phyloP scores from a whole-genome alignment of 2,329 filamentous ascomycete genomes.

The Shiraia bambusicola region DNA sequence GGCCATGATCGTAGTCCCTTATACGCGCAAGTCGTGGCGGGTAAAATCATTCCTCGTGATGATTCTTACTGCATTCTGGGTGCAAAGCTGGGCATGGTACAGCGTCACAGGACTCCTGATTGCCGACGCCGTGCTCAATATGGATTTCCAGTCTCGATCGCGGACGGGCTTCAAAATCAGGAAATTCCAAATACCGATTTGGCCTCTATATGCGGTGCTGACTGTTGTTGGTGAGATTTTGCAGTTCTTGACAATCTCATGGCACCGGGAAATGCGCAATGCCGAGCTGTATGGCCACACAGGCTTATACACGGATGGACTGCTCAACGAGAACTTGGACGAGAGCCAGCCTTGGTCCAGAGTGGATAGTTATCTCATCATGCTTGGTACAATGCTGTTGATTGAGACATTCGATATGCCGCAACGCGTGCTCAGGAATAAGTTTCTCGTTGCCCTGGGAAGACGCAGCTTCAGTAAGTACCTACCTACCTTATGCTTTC shows the following conservation, averaged over 20 bases:
- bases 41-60: conserved; percentile 39
- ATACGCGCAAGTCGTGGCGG: conserved; percentile 42
- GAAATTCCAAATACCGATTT: not conserved
- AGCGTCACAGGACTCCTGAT: conserved; percentile 50
- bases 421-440: conserved; percentile 37
- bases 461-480: conserved; percentile 44
- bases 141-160: conserved; percentile 34
- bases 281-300: conserved; percentile 41
- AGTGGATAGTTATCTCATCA: conserved; percentile 45
- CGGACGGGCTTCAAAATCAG: conserved; percentile 2
- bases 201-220: conserved; percentile 11
- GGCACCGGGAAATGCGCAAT: conserved; percentile 32
- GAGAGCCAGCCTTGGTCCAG: conserved; percentile 36
- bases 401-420: conserved; percentile 41
- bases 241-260: conserved; percentile 44
- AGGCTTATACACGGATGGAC: conserved; percentile 40
- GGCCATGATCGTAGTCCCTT: conserved; percentile 48
- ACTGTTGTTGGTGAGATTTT: conserved; percentile 39
- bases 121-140: conserved; percentile 42
- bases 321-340: conserved; percentile 37
- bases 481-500: too few species aligned
- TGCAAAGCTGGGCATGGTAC: conserved; percentile 48
- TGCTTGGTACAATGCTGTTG: conserved; percentile 42
- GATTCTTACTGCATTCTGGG: conserved; percentile 48
- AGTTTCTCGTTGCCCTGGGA: conserved; percentile 40